Conservation (phyloP, 495 filamentous ascomycete species). For the Aspergillus bridgeri region DNA sequence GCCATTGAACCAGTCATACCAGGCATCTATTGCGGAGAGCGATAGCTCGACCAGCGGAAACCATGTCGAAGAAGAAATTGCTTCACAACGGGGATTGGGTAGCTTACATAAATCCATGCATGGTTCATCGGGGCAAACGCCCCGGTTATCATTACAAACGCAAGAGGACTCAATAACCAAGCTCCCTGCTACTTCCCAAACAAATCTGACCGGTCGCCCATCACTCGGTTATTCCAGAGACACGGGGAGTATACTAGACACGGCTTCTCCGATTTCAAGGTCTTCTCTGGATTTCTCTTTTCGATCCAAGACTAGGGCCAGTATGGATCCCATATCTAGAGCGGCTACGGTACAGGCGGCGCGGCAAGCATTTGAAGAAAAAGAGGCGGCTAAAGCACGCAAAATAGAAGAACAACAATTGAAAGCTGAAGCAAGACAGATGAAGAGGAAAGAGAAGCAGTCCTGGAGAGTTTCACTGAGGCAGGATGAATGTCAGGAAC, state of each 20-base stretch:
- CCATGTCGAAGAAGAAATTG: constrained; percentile 23
- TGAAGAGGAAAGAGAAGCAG: constrained; percentile 34
- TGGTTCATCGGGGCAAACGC: constrained; percentile 30
- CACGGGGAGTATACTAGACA: constrained; percentile 39
- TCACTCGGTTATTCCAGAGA: constrained; percentile 49
- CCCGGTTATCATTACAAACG: constrained; percentile 43
- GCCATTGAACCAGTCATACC: constrained; percentile 50
- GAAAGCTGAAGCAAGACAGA: constrained; percentile 46
- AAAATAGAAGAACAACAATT: constrained; percentile 54
- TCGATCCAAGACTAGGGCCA: constrained; percentile 44
- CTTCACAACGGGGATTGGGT: constrained; percentile 21
- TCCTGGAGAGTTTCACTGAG: constrained; percentile 17
- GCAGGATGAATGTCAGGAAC: constrained; percentile 17
- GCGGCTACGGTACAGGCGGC: constrained; percentile 53
- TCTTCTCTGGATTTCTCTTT: constrained; percentile 57
- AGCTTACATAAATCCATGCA: constrained; percentile 27
- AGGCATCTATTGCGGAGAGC: constrained; percentile 46
- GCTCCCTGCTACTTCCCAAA: constrained; percentile 49
- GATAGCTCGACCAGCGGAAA: constrained; percentile 39
- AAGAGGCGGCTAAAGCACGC: constrained; percentile 55
- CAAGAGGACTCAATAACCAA: constrained; percentile 47
- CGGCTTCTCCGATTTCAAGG: constrained; percentile 48
- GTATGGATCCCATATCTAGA: constrained; percentile 47
- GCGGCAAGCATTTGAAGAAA: constrained; percentile 55
- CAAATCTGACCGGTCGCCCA: constrained; percentile 48